Evolutionary conservation across 306 rosid genomes (phyloP).

Genomic region (Hippophae rhamnoides): DNA sequence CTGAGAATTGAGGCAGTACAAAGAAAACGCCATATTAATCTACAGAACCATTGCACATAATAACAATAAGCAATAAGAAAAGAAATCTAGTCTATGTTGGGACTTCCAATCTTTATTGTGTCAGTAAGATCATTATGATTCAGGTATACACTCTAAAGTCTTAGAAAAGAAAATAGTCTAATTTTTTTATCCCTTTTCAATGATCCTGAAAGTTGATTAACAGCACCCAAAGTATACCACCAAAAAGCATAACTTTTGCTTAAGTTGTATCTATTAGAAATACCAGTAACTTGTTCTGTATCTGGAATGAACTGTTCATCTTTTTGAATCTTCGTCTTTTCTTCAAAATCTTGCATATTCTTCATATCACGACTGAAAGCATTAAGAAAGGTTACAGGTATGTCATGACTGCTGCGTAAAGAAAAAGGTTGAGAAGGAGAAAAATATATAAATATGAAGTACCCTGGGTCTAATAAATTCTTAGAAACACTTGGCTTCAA

Average conservation of each 20-base stretch:
- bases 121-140: too few relatives aligned
- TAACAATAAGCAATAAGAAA: constrained; percentile 8
- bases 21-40: constrained; percentile 14
- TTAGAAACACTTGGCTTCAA: constrained; percentile 19
- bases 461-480: constrained; percentile 36
- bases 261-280: constrained; percentile 2
- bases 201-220: not conserved
- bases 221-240: constrained; percentile 5
- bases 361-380: constrained; percentile 30
- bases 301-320: constrained; percentile 25
- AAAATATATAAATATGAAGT: constrained; percentile 12
- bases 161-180: too few relatives aligned
- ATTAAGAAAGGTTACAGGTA: not conserved
- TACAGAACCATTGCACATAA: constrained; percentile 4
- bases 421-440: not conserved
- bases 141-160: too few relatives aligned
- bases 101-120: not conserved
- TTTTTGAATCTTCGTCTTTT: constrained; percentile 19
- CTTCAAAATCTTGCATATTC: constrained; percentile 29
- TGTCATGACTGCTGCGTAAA: constrained; percentile 8
- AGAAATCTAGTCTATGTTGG: constrained; percentile 4
- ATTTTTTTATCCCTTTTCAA: too few relatives aligned
- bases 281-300: constrained; percentile 41
- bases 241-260: not conserved
- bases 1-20: constrained; percentile 30